Conservation (phyloP, 805 yeast species). For the Saturnispora hagleri region DNA sequence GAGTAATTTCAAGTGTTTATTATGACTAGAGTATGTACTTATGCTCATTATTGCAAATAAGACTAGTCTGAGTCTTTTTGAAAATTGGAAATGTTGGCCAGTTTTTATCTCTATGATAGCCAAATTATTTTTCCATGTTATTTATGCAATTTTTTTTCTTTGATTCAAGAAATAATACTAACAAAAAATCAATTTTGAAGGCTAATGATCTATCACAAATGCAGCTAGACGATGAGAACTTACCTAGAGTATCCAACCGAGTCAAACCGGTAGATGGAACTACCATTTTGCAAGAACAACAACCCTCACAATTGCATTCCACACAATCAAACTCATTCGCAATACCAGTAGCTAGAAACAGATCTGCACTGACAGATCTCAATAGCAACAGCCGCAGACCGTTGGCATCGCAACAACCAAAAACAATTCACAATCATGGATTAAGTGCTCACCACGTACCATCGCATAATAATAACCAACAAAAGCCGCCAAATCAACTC, state of each 20-base stretch:
- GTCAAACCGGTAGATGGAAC: slow-evolving; percentile 2
- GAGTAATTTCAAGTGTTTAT: background rate
- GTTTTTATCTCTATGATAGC: background rate
- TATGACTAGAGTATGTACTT: background rate
- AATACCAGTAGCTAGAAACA: slow-evolving; percentile 12
- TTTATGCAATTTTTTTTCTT: background rate
- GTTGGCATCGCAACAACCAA: background rate
- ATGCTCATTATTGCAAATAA: background rate
- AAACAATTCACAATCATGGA: slow-evolving; percentile 10
- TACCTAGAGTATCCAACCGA: slow-evolving; percentile 15
- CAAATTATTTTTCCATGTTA: background rate
- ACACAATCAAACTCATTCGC: slow-evolving; percentile 8
- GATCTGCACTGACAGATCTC: slow-evolving; percentile 24
- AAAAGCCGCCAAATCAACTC: slow-evolving; percentile 40
- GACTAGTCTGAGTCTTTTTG: background rate
- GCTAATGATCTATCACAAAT: slow-evolving; percentile 19
- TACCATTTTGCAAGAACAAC: slow-evolving; percentile 4
- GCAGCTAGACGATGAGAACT: slow-evolving; percentile 26
- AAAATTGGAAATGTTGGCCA: background rate
- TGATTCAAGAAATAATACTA: background rate
- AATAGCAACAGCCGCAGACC: slow-evolving; percentile 14
- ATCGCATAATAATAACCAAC: slow-evolving; percentile 32
- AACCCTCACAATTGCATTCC: slow-evolving; percentile 12
- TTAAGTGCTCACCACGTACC: slow-evolving; percentile 1
- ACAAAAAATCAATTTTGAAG: background rate